Evolutionary conservation across 1,284 basidiomycete species (phyloP).

Genomic region (Athelia psychrophila): DNA sequence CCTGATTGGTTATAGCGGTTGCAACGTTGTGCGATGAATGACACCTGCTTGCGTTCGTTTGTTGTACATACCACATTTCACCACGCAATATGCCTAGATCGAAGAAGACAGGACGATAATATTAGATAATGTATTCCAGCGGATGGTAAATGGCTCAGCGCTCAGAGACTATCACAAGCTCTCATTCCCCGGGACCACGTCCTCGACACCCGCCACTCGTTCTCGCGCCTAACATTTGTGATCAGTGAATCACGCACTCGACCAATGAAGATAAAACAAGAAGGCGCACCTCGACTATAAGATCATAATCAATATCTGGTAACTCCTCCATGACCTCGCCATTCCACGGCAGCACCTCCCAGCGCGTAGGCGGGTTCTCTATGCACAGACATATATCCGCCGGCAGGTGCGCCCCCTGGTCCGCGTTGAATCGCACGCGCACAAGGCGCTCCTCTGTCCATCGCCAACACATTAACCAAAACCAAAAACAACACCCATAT

Average conservation of each 20-base stretch:
- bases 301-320: slow-evolving; percentile 55
- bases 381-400: slow-evolving; percentile 75
- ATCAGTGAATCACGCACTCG: neutral
- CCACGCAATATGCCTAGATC: no score
- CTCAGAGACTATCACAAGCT: slow-evolving; percentile 2
- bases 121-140: no score
- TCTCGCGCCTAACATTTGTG: neutral
- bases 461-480: no score
- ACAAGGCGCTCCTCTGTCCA: slow-evolving; percentile 62
- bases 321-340: slow-evolving; percentile 53
- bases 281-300: slow-evolving; percentile 51
- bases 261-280: neutral
- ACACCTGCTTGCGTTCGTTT: no score
- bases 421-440: slow-evolving; percentile 65
- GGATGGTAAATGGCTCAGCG: no score
- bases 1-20: no score
- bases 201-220: neutral
- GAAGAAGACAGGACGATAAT: no score
- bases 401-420: slow-evolving; percentile 69
- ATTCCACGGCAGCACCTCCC: slow-evolving; percentile 57
- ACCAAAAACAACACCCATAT: no score
- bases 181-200: neutral
- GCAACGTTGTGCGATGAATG: no score
- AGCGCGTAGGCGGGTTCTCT: slow-evolving; percentile 66
- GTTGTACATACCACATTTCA: no score